Base-by-base conservation (phyloP, 495 filamentous ascomycete genomes). In the Aspergillus incahuasiensis region DNA sequence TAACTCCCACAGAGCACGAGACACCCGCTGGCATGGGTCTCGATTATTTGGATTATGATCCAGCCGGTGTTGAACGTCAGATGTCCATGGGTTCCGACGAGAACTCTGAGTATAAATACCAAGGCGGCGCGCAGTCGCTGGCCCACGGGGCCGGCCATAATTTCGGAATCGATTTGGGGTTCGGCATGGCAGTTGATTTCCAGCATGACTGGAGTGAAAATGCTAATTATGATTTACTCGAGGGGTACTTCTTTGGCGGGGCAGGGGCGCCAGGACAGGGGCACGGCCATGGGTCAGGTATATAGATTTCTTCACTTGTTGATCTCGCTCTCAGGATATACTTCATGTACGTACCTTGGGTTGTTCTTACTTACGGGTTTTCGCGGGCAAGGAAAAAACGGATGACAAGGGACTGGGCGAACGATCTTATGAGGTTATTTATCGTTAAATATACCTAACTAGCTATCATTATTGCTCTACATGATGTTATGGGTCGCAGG, bases 191-290 rank as follows among this genome's bases (percentile, higher is more conserved):
- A 58, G 81, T 87, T 40, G 88, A 86, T 20, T 76, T 83, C 60
- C 83, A 87, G 63, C 87, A 92, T 70, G 88, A 92, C 67, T 91
- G 87, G 73, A 86, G 81, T 55, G 90, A 92, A 47, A 88, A 86
- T 21, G 77, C 81, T 54, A 86, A 86, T 53, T 81, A 92, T 61
- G 90, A 95, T 79, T 69, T 96, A 25, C 88, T 96, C 67, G 89
- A 95, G 69, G 91, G 90, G 0, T 95, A 92, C 67, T 96, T 92
- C 75, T 96, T 96, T 74, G 91, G 91, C 18, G 73, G 74, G 21
- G 66, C 5, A 5, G 32, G 32, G 8, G 32, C 32, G 12, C 6
- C 32, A 11, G 32, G 32, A 12, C 32, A 66, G 34, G 72, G 73
- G 32, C 60, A 68, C 40, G 52, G 42, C 5, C 32, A 43, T 47